A percentile compares a stretch with the other conserved stretches of the same genome.
phyloP scores from a whole-genome alignment of 805 yeast species.

The Myxozyma mucilagina region DNA sequence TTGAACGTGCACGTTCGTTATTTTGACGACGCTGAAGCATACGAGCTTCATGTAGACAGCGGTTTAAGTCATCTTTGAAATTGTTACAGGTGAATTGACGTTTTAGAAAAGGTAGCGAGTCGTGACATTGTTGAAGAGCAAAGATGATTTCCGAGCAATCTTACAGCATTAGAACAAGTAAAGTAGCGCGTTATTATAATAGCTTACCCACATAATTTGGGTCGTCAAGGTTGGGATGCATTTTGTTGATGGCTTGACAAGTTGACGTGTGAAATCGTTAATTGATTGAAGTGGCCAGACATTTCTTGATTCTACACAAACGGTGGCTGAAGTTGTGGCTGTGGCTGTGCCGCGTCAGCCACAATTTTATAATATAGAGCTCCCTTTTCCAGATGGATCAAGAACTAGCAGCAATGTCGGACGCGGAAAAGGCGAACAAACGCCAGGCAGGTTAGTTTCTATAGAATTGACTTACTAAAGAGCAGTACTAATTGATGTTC shows the following conservation, averaged over 20 bases:
- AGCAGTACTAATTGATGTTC: not conserved
- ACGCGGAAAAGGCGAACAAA: no score
- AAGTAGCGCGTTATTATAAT: not conserved
- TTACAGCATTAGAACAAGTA: conserved; percentile 20
- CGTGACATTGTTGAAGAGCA: conserved; percentile 88
- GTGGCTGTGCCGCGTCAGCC: no score
- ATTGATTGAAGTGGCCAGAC: not conserved
- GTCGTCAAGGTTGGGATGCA: conserved; percentile 35
- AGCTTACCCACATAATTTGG: conserved; percentile 31
- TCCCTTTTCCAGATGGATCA: no score
- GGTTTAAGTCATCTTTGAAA: conserved; percentile 72
- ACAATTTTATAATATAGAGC: no score
- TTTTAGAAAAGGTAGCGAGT: conserved; percentile 62
- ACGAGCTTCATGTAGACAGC: conserved; percentile 80
- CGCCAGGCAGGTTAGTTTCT: conserved; percentile 21
- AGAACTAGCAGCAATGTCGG: no score
- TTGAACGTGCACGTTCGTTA: conserved; percentile 51
- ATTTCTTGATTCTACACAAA: not conserved
- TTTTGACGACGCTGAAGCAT: conserved; percentile 59
- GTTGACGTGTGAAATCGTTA: not conserved
- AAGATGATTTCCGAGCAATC: conserved; percentile 80
- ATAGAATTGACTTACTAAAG: not conserved
- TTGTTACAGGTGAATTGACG: conserved; percentile 83
- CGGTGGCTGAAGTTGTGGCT: no score
- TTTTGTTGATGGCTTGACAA: conserved; percentile 4